Percentiles rank a stretch among this genome's conserved stretches.
Conservation (phyloP, 2,329 filamentous ascomycete species). For the Epichloe gansuensis region DNA sequence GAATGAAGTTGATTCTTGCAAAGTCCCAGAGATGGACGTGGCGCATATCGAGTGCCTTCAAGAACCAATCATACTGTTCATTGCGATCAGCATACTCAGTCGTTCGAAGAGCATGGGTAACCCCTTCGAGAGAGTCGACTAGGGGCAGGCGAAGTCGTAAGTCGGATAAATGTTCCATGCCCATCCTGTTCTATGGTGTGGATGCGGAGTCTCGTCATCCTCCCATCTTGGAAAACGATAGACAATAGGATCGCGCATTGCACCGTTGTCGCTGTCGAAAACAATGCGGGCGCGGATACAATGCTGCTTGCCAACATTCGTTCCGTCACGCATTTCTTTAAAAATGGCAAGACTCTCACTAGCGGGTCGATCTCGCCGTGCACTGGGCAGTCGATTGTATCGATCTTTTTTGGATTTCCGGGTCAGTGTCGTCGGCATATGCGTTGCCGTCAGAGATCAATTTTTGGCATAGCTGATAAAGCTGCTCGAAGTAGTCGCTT, state of each 20-base stretch:
- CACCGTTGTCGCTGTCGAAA: slow-evolving; percentile 82
- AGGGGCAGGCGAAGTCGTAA: slow-evolving; percentile 76
- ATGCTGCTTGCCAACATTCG: slow-evolving; percentile 65
- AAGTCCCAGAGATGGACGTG: slow-evolving; percentile 79
- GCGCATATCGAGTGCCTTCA: slow-evolving; percentile 59
- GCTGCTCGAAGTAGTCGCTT: slow-evolving; percentile 77
- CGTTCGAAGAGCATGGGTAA: slow-evolving; percentile 71
- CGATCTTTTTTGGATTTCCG: slow-evolving; percentile 72
- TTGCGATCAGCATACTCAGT: slow-evolving; percentile 83
- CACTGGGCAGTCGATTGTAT: slow-evolving; percentile 52
- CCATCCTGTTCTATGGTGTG: slow-evolving; percentile 65
- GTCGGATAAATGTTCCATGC: slow-evolving; percentile 79
- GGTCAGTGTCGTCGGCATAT: slow-evolving; percentile 78
- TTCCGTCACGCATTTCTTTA: slow-evolving; percentile 83
- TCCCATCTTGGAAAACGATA: slow-evolving; percentile 50
- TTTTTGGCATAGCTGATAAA: slow-evolving; percentile 65
- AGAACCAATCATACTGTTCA: slow-evolving; percentile 77
- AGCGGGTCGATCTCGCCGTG: slow-evolving; percentile 61
- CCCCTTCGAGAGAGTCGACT: slow-evolving; percentile 66
- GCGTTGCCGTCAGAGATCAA: slow-evolving; percentile 73
- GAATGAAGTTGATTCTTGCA: slow-evolving; percentile 71
- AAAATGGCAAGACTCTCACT: slow-evolving; percentile 81
- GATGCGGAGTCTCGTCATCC: slow-evolving; percentile 44
- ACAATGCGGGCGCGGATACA: slow-evolving; percentile 93
- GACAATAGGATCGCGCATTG: slow-evolving; percentile 90